These are phyloP conservation scores for Pisolithus thermaeus DNA, from an alignment of 1,284 basidiomycete genomes.

Conservation along the genomic window DNA sequence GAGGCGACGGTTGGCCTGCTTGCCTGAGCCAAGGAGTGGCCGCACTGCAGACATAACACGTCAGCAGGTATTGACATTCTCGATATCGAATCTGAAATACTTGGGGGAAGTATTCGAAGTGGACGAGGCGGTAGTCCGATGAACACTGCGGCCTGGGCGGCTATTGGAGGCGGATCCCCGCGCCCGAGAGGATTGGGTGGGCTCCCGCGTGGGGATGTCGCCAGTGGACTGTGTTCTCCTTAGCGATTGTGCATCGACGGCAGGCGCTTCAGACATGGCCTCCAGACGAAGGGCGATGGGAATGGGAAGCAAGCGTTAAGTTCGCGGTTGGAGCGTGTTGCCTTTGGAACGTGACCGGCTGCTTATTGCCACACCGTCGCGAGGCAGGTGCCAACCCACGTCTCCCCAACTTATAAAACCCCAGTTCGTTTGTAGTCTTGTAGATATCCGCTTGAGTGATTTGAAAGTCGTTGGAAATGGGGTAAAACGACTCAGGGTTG, in stretches of 20 bases:
- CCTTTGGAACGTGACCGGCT: slow-evolving; percentile 5
- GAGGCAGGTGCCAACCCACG: too few species aligned
- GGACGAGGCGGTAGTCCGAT: slow-evolving; percentile 18
- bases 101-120: slow-evolving; percentile 13
- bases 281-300: slow-evolving; percentile 12
- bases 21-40: slow-evolving; percentile 23
- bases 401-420: too few species aligned
- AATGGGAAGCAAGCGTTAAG: slow-evolving; percentile 12
- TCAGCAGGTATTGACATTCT: slow-evolving; percentile 14
- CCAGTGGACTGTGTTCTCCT: slow-evolving; percentile 33
- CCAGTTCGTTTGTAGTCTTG: neutral
- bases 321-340: slow-evolving; percentile 28
- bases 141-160: slow-evolving; percentile 20
- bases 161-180: slow-evolving; percentile 26
- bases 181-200: slow-evolving; percentile 20
- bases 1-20: slow-evolving; percentile 15
- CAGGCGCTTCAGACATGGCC: slow-evolving; percentile 23
- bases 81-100: slow-evolving; percentile 15
- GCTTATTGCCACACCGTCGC: slow-evolving; percentile 1
- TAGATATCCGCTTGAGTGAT: neutral
- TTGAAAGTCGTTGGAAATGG: slow-evolving; percentile 11
- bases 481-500: neutral
- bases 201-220: slow-evolving; percentile 22
- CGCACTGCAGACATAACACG: slow-evolving; percentile 8
- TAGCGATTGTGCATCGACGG: slow-evolving; percentile 28